These are phyloP conservation scores for Pichia sp. DNA, from an alignment of 1,139 yeast genomes.

Conservation along the genomic window DNA sequence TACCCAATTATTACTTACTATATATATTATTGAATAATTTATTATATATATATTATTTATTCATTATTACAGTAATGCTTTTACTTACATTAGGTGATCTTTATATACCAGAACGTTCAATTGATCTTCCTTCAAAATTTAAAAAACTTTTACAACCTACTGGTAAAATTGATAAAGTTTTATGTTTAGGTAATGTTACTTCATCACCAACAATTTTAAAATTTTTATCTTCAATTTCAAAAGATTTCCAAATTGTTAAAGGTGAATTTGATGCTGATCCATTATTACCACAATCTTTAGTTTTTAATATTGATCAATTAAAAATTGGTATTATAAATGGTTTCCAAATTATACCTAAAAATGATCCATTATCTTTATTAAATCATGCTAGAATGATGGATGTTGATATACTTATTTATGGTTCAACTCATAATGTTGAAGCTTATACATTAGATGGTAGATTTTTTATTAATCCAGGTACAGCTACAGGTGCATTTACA, in stretches of 20 bases:
- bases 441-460: constrained; percentile 91
- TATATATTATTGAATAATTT: too few relatives aligned
- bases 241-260: constrained; percentile 67
- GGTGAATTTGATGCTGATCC: constrained; percentile 59
- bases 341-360: constrained; percentile 73
- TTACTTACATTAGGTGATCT: constrained; percentile 88
- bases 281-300: constrained; percentile 53
- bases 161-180: constrained; percentile 76
- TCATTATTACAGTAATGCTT: constrained; percentile 43
- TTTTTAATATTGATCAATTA: constrained; percentile 63
- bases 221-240: constrained; percentile 61
- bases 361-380: constrained; percentile 79
- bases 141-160: constrained; percentile 62
- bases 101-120: constrained; percentile 81
- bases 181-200: constrained; percentile 83
- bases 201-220: constrained; percentile 56
- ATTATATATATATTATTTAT: too few relatives aligned
- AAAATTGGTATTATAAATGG: constrained; percentile 86
- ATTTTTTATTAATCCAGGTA: constrained; percentile 91
- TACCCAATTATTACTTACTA: too few relatives aligned
- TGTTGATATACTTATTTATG: constrained; percentile 90
- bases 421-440: constrained; percentile 91
- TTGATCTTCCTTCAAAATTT: constrained; percentile 55
- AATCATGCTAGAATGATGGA: constrained; percentile 85
- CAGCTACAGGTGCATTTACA: constrained; percentile 49